Percentiles rank a stretch among this genome's conserved stretches.
These are phyloP conservation scores for Penicillium sp. DNA, from an alignment of 2,329 filamentous ascomycete species.

Conservation along the genomic window DNA sequence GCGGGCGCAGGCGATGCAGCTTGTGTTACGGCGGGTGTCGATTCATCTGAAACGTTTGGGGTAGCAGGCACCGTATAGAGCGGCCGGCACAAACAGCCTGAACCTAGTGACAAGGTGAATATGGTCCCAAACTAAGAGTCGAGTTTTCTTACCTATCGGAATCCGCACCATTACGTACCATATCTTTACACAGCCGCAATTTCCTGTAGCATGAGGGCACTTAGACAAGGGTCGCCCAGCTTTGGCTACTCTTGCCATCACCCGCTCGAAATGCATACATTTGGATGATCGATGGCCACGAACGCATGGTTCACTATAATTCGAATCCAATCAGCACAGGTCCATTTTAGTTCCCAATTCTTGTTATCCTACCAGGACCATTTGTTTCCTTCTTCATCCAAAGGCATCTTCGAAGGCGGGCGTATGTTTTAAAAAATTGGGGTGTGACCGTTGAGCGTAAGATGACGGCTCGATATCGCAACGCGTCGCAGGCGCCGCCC, in stretches of 20 bases:
- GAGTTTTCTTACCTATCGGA: slow-evolving; percentile 37
- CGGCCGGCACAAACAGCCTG: slow-evolving; percentile 43
- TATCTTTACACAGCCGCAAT: slow-evolving; percentile 43
- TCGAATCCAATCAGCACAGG: neutral
- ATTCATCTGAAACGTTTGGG: slow-evolving; percentile 13
- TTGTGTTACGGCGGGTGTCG: slow-evolving; percentile 13
- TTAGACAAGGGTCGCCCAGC: slow-evolving; percentile 49
- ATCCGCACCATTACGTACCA: slow-evolving; percentile 48
- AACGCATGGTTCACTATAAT: slow-evolving; percentile 48
- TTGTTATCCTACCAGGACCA: slow-evolving; percentile 45
- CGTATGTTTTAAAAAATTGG: neutral
- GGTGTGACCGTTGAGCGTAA: slow-evolving; percentile 5
- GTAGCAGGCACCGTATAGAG: slow-evolving; percentile 38
- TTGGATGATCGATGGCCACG: slow-evolving; percentile 51
- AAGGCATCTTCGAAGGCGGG: slow-evolving; percentile 36
- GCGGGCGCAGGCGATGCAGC: slow-evolving; percentile 28
- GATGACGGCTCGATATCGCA: slow-evolving; percentile 8
- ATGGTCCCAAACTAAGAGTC: neutral
- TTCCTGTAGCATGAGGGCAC: slow-evolving; percentile 47
- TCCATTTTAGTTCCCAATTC: neutral
- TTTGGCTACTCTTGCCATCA: slow-evolving; percentile 52
- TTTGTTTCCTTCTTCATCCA: slow-evolving; percentile 46
- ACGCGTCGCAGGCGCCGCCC: slow-evolving; percentile 5
- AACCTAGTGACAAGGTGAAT: slow-evolving; percentile 26
- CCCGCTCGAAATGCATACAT: slow-evolving; percentile 49